Conservation (phyloP, 2,329 filamentous ascomycete species). For the Metarhizium rileyi region DNA sequence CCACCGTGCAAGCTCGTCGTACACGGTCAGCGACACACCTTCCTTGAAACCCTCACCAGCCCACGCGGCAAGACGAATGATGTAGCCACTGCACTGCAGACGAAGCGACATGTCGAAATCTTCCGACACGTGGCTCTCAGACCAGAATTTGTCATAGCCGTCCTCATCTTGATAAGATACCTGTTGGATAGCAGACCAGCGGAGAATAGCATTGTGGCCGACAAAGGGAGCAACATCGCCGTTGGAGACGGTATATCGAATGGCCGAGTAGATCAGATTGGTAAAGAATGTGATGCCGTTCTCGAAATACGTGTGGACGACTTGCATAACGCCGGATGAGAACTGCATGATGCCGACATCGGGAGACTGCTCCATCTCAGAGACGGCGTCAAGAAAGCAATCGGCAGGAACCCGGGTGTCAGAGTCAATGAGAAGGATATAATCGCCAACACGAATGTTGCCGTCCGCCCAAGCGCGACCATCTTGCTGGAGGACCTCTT, state of each 20-base stretch:
- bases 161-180: constrained; percentile 61
- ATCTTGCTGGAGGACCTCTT: constrained; percentile 56
- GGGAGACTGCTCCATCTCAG: constrained; percentile 71
- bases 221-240: constrained; percentile 72
- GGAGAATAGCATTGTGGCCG: constrained; percentile 69
- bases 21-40: constrained; percentile 74
- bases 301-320: constrained; percentile 64
- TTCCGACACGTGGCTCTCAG: constrained; percentile 68
- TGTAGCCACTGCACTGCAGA: constrained; percentile 62
- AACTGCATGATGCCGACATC: constrained; percentile 74
- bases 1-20: constrained; percentile 77
- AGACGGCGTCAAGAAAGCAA: constrained; percentile 69
- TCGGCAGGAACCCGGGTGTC: constrained; percentile 70
- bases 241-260: constrained; percentile 67
- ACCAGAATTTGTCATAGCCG: constrained; percentile 73
- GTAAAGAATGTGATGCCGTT: constrained; percentile 64
- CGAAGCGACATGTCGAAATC: constrained; percentile 77
- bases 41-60: constrained; percentile 72
- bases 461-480: constrained; percentile 72
- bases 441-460: constrained; percentile 78
- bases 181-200: constrained; percentile 67
- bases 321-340: constrained; percentile 70
- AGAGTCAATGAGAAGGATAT: constrained; percentile 65
- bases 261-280: constrained; percentile 66
- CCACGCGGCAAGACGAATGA: constrained; percentile 64